Conservation (phyloP, 768 basidiomycete species). For the Trichaptum fuscoviolaceum region DNA sequence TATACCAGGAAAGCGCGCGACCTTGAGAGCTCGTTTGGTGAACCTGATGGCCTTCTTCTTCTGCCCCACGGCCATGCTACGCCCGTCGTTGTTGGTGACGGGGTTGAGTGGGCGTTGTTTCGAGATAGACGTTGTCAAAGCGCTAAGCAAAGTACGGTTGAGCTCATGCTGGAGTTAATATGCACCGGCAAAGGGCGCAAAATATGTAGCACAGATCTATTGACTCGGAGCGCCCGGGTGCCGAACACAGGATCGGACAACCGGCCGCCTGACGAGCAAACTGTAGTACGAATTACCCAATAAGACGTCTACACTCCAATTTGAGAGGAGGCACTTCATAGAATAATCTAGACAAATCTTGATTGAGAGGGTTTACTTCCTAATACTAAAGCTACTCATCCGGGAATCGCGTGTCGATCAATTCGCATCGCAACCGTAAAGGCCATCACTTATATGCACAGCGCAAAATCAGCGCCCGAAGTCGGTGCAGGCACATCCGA, state of each 20-base stretch:
- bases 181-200: not conserved
- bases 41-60: conserved; percentile 8
- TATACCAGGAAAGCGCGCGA: conserved; percentile 46
- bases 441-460: not conserved
- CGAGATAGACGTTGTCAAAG: not conserved
- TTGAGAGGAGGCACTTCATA: not conserved
- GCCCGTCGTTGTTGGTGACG: not conserved
- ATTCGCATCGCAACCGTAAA: not conserved
- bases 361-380: not conserved
- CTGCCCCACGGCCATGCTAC: not conserved
- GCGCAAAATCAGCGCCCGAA: not conserved
- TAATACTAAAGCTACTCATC: not conserved
- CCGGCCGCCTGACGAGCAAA: too few species aligned
- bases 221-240: not conserved
- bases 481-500: not conserved
- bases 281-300: not conserved
- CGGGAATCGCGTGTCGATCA: not conserved
- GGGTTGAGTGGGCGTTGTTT: not conserved
- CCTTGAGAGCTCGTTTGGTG: conserved; percentile 48
- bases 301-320: not conserved
- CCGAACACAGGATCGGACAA: not conserved
- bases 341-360: not conserved
- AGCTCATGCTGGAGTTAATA: not conserved
- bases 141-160: not conserved
- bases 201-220: not conserved